A percentile compares a stretch with the other conserved stretches of the same genome.
Evolutionary conservation across 1,284 basidiomycete genomes (phyloP).

Genomic region (Apiotrichum sp.): DNA sequence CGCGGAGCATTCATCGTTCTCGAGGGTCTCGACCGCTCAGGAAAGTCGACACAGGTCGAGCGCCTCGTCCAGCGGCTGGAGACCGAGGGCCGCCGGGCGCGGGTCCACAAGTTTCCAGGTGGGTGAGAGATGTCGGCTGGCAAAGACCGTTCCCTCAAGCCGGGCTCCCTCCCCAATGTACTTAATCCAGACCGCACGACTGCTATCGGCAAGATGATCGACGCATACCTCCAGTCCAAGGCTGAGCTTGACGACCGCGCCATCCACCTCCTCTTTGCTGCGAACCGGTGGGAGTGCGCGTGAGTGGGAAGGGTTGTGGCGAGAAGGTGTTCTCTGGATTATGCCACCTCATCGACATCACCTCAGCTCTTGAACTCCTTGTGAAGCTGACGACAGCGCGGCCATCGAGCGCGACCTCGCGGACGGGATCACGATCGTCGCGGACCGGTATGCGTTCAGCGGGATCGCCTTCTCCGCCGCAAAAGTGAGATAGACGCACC

Average conservation of each 20-base stretch:
- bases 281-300: slow-evolving; percentile 95
- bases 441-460: slow-evolving; percentile 94
- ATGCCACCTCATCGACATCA: background rate
- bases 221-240: slow-evolving; percentile 77
- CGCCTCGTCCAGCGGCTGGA: slow-evolving; percentile 55
- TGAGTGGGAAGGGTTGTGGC: slow-evolving; percentile 48
- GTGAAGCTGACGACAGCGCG: slow-evolving; percentile 49
- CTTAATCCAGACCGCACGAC: slow-evolving; percentile 83
- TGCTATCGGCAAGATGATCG: slow-evolving; percentile 85
- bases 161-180: background rate
- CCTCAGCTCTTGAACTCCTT: background rate
- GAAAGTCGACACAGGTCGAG: slow-evolving; percentile 79
- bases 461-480: slow-evolving; percentile 90
- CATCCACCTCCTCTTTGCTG: slow-evolving; percentile 91
- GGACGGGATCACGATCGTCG: slow-evolving; percentile 68
- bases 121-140: slow-evolving; percentile 16
- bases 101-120: slow-evolving; percentile 81
- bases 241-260: slow-evolving; percentile 84
- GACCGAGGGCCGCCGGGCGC: slow-evolving; percentile 26
- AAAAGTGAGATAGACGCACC: slow-evolving; percentile 53
- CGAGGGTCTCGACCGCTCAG: slow-evolving; percentile 88
- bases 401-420: slow-evolving; percentile 59
- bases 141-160: background rate
- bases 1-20: slow-evolving; percentile 78
- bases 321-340: too few relatives aligned